Evolutionary conservation across 176 grass and related monocot genomes (phyloP).

Genomic region (Phyllostachys edulis): DNA sequence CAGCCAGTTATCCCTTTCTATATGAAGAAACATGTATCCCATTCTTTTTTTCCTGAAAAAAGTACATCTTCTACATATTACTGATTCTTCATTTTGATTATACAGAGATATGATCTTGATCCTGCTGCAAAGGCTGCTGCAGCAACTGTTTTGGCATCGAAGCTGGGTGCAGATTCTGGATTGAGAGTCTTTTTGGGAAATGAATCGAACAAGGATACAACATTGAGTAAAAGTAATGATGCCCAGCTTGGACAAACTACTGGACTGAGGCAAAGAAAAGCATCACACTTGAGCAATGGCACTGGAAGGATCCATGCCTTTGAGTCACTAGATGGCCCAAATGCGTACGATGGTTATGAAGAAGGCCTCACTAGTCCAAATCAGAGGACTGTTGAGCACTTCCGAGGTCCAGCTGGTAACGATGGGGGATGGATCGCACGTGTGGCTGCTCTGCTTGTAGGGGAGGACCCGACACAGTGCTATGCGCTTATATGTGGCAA

Average conservation of each 20-base stretch:
- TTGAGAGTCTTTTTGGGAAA: constrained; percentile 77
- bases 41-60: not conserved
- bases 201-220: constrained; percentile 38
- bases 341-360: constrained; percentile 40
- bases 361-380: constrained; percentile 43
- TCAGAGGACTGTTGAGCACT: constrained; percentile 60
- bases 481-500: constrained; percentile 81
- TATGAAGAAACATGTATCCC: not conserved
- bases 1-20: not conserved
- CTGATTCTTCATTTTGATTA: constrained; percentile 22
- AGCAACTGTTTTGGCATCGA: constrained; percentile 87
- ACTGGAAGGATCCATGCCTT: not conserved
- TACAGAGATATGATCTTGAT: constrained; percentile 92
- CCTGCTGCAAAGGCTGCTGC: constrained; percentile 90
- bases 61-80: not conserved
- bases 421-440: constrained; percentile 81
- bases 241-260: constrained; percentile 33
- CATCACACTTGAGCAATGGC: constrained; percentile 4
- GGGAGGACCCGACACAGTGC: constrained; percentile 95
- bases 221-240: constrained; percentile 40
- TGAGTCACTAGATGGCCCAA: constrained; percentile 40
- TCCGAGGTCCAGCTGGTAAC: constrained; percentile 46
- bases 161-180: constrained; percentile 77
- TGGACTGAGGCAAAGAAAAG: constrained; percentile 62
- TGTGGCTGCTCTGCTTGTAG: constrained; percentile 80